Percentiles rank a stretch among this genome's conserved stretches.
phyloP scores from a whole-genome alignment of 129 eudicot genomes.

The Chrysanthemum makinoi region DNA sequence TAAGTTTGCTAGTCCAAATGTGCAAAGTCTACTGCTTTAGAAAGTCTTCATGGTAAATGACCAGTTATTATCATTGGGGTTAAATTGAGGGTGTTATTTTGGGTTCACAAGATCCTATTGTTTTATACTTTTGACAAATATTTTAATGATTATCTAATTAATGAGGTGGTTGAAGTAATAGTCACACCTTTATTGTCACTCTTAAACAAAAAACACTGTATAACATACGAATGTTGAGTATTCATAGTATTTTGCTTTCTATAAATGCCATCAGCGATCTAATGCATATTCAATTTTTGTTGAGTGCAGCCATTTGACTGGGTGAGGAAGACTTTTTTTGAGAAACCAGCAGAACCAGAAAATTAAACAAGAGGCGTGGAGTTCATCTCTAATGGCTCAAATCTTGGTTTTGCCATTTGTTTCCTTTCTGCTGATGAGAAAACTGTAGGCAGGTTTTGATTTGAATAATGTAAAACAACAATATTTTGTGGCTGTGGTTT shows the following conservation, averaged over 20 bases:
- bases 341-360: slow-evolving; percentile 41
- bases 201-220: too few species aligned
- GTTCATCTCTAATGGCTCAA: slow-evolving; percentile 19
- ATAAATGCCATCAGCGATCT: too few species aligned
- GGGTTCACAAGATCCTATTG: too few species aligned
- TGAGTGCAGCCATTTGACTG: slow-evolving; percentile 45
- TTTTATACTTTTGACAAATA: too few species aligned
- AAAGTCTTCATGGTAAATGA: neutral
- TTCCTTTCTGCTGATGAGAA: slow-evolving; percentile 36
- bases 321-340: slow-evolving; percentile 46
- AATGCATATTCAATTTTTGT: neutral
- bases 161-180: neutral
- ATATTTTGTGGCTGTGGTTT: neutral
- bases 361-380: slow-evolving; percentile 21
- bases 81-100: neutral
- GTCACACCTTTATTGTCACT: too few species aligned
- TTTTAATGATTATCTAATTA: neutral
- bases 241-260: too few species aligned
- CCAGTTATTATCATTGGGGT: neutral
- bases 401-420: slow-evolving; percentile 25
- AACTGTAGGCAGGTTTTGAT: slow-evolving; percentile 30
- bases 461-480: slow-evolving; percentile 33
- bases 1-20: neutral
- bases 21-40: neutral
- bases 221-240: too few species aligned